Conservation (phyloP, 179 eudicot genomes). For the Vitellaria paradoxa region DNA sequence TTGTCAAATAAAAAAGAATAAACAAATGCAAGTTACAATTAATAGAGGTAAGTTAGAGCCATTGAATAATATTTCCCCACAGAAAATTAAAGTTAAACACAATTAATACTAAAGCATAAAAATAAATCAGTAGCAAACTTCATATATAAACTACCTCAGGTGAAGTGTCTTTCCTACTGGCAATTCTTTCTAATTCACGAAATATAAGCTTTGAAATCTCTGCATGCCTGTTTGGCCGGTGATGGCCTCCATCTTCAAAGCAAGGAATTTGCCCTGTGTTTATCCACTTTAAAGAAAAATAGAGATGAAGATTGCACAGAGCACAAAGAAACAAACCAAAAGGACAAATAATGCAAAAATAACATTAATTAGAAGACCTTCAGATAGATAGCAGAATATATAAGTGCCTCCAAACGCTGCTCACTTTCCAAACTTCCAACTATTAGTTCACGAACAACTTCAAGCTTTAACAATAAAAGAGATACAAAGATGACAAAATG, state of each 20-base stretch:
- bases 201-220: conserved; percentile 96
- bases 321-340: neutral
- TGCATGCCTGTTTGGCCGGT: conserved; percentile 91
- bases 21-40: neutral
- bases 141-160: conserved; percentile 50
- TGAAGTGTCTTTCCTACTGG: conserved; percentile 58
- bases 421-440: conserved; percentile 50
- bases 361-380: conserved; percentile 47
- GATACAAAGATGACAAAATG: conserved; percentile 20
- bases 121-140: neutral
- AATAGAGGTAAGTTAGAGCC: neutral
- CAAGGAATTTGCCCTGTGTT: conserved; percentile 96
- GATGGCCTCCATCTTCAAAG: conserved; percentile 98
- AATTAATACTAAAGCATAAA: neutral
- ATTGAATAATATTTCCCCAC: neutral
- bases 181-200: conserved; percentile 80
- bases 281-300: conserved; percentile 75
- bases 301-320: neutral
- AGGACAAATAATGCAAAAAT: neutral
- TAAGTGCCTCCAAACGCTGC: conserved; percentile 77
- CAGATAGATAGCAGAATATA: conserved; percentile 80
- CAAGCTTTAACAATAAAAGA: conserved; percentile 63
- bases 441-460: conserved; percentile 85
- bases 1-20: neutral
- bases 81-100: neutral